phyloP scores from a whole-genome alignment of 2,329 filamentous ascomycete genomes.

The Xylaria sp. region DNA sequence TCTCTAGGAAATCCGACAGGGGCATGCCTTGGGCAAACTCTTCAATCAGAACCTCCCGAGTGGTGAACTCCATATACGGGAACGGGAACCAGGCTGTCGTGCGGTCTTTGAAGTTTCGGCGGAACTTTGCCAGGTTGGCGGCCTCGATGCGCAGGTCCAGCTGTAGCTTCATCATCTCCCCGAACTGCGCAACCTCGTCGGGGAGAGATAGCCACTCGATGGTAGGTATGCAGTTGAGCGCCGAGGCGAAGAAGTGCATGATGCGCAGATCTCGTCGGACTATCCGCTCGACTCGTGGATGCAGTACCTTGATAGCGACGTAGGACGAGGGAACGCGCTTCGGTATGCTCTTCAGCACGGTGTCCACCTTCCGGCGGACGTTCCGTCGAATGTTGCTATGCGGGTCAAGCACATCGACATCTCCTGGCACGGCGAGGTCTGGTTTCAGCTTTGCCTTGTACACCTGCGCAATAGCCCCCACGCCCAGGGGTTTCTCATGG shows the following conservation, averaged over 20 bases:
- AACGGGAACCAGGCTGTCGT: slow-evolving; percentile 97
- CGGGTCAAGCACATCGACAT: slow-evolving; percentile 56
- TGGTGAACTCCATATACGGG: slow-evolving; percentile 90
- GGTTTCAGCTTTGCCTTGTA: slow-evolving; percentile 93
- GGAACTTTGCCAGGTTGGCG: slow-evolving; percentile 85
- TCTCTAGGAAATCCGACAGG: slow-evolving; percentile 84
- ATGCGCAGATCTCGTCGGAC: slow-evolving; percentile 91
- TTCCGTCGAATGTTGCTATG: slow-evolving; percentile 65
- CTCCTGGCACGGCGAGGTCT: slow-evolving; percentile 67
- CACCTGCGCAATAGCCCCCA: slow-evolving; percentile 95
- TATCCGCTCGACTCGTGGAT: slow-evolving; percentile 85
- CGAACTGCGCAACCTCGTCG: slow-evolving; percentile 91
- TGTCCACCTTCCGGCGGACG: slow-evolving; percentile 80
- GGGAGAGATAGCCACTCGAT: slow-evolving; percentile 97
- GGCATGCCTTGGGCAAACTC: slow-evolving; percentile 96
- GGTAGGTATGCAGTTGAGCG: slow-evolving; percentile 85
- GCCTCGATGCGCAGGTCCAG: slow-evolving; percentile 93
- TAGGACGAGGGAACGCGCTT: slow-evolving; percentile 86
- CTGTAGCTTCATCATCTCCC: slow-evolving; percentile 98
- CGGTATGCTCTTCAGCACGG: slow-evolving; percentile 82
- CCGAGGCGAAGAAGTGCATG: slow-evolving; percentile 86
- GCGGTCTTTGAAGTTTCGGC: slow-evolving; percentile 85
- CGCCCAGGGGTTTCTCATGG: slow-evolving; percentile 82
- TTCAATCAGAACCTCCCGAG: slow-evolving; percentile 88
- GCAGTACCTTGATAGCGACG: slow-evolving; percentile 94